A percentile compares a stretch with the other conserved stretches of the same genome.
phyloP scores from a whole-genome alignment of 345 rosid species.

The Kandelia obovata region DNA sequence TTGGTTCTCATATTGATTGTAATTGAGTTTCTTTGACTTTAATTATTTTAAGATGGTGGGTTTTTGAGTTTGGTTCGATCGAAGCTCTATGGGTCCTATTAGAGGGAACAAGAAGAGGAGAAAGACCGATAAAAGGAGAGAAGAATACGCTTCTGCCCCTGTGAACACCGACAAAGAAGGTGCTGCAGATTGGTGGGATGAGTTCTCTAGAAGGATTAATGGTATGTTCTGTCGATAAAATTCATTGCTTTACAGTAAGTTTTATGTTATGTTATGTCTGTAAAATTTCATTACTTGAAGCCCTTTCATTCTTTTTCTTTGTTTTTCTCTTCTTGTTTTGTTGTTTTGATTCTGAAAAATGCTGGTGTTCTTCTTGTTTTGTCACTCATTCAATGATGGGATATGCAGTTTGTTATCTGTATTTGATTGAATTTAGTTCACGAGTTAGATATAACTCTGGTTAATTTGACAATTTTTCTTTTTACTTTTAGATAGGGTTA shows the following conservation, averaged over 20 bases:
- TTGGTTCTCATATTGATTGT: conserved; percentile 27
- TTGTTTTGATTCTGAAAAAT: conserved; percentile 11
- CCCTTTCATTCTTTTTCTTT: not conserved
- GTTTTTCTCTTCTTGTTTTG: not conserved
- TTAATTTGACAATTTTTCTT: not conserved
- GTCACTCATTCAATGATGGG: conserved; percentile 14
- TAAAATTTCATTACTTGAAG: not conserved
- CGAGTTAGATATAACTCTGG: conserved; percentile 15
- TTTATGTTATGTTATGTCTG: not conserved
- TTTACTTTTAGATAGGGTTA: not conserved
- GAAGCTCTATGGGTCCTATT: conserved; percentile 42
- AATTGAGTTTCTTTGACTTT: conserved; percentile 12
- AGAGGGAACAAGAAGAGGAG: conserved; percentile 42
- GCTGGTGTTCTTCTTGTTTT: conserved; percentile 13
- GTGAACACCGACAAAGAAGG: conserved; percentile 40
- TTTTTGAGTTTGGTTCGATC: conserved; percentile 21
- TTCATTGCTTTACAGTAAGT: not conserved
- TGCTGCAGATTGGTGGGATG: conserved; percentile 49
- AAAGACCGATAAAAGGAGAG: conserved; percentile 27
- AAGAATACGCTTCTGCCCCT: conserved; percentile 35
- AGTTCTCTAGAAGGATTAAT: conserved; percentile 39
- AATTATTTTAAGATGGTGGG: conserved; percentile 23
- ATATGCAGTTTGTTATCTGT: conserved; percentile 14
- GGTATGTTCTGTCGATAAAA: conserved; percentile 23
- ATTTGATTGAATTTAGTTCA: conserved; percentile 13